Evolutionary conservation across 1,139 yeast species (phyloP).

Genomic region (Pichia sp.): DNA sequence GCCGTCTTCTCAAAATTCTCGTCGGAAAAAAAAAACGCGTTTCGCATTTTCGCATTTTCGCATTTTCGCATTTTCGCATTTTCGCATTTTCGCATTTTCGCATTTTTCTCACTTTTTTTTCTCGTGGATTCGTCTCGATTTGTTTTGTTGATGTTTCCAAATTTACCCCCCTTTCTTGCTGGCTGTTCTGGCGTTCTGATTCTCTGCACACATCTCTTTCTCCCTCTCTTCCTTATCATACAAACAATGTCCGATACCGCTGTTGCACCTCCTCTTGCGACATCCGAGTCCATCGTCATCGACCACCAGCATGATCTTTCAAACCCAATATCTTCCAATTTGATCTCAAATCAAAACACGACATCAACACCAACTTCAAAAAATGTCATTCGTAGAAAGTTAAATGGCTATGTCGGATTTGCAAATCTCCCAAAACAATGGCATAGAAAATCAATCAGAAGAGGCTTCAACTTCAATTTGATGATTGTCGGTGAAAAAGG

Average conservation of each 20-base stretch:
- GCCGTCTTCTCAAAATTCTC: too few species aligned
- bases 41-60: not conserved
- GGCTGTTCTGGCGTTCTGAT: too few species aligned
- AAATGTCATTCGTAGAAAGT: constrained; percentile 68
- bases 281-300: not conserved
- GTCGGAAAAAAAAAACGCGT: too few species aligned
- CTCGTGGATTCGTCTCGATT: not conserved
- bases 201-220: too few species aligned
- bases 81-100: not conserved
- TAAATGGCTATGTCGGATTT: constrained; percentile 92
- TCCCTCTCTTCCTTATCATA: not conserved
- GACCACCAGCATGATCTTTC: too few species aligned
- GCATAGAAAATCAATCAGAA: constrained; percentile 90
- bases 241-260: not conserved
- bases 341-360: not conserved
- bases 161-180: not conserved
- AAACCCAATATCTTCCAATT: not conserved
- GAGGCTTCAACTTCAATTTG: constrained; percentile 88
- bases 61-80: not conserved
- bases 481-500: constrained; percentile 92
- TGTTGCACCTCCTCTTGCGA: not conserved
- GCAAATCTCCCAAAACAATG: constrained; percentile 98
- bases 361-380: not conserved
- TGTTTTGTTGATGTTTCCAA: not conserved
- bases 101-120: not conserved